Base-by-base conservation (phyloP, 176 grass and related monocot genomes). In the Saccharum spontaneum region DNA sequence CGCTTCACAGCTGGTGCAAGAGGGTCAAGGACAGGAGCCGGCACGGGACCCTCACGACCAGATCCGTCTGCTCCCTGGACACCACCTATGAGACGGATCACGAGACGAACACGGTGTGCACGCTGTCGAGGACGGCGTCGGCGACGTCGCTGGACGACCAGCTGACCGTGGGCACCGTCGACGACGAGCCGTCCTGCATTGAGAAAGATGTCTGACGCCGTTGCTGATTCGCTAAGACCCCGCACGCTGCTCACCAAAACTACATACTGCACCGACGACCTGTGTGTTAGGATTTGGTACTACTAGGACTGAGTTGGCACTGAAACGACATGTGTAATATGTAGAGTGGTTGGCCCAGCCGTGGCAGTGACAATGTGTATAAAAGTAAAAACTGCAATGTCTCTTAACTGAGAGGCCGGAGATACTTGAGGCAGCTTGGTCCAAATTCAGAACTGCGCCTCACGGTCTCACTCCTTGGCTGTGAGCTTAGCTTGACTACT, bases 1-100 rank as follows among this genome's bases (percentile, higher is more conserved):
- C 93, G 0, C 93, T 95, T 4, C 96, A 98, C 57, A 94, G 89
- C 86, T 98, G 96, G 96, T 94, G 91, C 77, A 95, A 87, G 79
- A 91, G 91, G 86, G 94, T 95, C 38, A 95, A 88, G 55, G 89
- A 81, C 39, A 92, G 89, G 86, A 86, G 70, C 16, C 68, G 89
- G 73, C 83, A 85, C 12, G 92, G 82, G 9, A 94, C 89, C 0
- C 28, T 84, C 2, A 83, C 87, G 23, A 76, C 89, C 0, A 78
- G 86, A 18, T 98, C 96, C 12, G 92, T 91, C 24, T 89, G 84
- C 82, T 98, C 96, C 38, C 83, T 98, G 43, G 96, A 93, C 88
- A 94, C 94, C 61, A 55, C 85, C n/a, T 84, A 91, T n/a, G 94
- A 97, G 84, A 91, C 87, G 0, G 81, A 87, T 15, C 93, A 94